Percentiles rank a stretch among this genome's conserved stretches.
phyloP scores from a whole-genome alignment of 1,139 yeast genomes.

The Nakaseomyces uthaithaninus region DNA sequence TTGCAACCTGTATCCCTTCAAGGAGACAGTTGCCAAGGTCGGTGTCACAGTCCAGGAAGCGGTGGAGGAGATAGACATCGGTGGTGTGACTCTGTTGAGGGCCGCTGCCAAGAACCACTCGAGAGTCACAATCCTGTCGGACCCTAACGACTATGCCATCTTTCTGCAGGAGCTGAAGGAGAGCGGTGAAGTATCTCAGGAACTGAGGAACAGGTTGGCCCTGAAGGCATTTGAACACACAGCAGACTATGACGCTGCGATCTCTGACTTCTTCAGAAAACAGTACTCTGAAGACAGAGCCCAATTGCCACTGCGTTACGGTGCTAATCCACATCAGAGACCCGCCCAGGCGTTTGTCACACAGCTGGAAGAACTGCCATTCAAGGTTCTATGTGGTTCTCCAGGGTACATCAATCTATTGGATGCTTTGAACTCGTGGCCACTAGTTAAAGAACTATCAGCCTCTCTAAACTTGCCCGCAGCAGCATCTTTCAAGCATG shows the following conservation, averaged over 20 bases:
- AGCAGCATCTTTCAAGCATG: slow-evolving; percentile 98
- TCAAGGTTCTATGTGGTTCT: slow-evolving; percentile 86
- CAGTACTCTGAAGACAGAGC: slow-evolving; percentile 85
- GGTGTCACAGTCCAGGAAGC: slow-evolving; percentile 96
- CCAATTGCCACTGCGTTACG: slow-evolving; percentile 92
- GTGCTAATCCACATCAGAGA: slow-evolving; percentile 98
- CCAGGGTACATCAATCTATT: slow-evolving; percentile 96
- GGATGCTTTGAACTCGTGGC: slow-evolving; percentile 98
- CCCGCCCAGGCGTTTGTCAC: slow-evolving; percentile 96
- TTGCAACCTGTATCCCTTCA: slow-evolving; percentile 95
- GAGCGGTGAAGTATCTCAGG: slow-evolving; percentile 61
- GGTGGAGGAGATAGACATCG: slow-evolving; percentile 96
- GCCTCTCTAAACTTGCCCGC: slow-evolving; percentile 95
- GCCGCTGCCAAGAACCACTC: slow-evolving; percentile 99
- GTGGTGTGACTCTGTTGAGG: slow-evolving; percentile 93
- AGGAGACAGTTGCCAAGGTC: slow-evolving; percentile 91
- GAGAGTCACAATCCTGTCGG: slow-evolving; percentile 89
- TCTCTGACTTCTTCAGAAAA: slow-evolving; percentile 94
- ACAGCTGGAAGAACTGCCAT: slow-evolving; percentile 75
- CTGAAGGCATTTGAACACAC: slow-evolving; percentile 97
- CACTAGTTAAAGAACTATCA: slow-evolving; percentile 89
- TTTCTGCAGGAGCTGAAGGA: slow-evolving; percentile 68
- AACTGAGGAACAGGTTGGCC: slow-evolving; percentile 75
- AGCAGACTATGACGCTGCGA: slow-evolving; percentile 92
- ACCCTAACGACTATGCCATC: slow-evolving; percentile 83